Conservation (phyloP, 495 filamentous ascomycete species). For the Talaromyces nanjingensis region DNA sequence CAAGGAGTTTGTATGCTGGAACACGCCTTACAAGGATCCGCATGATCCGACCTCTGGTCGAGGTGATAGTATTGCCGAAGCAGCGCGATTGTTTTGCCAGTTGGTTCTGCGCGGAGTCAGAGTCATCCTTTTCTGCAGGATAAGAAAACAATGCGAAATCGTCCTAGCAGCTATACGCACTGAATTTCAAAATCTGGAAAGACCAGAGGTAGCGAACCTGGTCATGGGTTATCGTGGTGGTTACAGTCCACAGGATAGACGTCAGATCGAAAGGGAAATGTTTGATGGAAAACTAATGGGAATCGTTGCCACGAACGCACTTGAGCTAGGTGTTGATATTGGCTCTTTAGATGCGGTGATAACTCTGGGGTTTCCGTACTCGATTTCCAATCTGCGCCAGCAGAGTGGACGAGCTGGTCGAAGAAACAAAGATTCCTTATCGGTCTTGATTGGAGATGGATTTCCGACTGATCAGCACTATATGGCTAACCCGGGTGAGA, state of each 20-base stretch:
- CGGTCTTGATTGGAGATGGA: slow-evolving; percentile 83
- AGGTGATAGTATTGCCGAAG: slow-evolving; percentile 74
- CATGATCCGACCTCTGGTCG: slow-evolving; percentile 79
- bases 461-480: slow-evolving; percentile 93
- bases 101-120: slow-evolving; percentile 82
- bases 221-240: slow-evolving; percentile 97
- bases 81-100: slow-evolving; percentile 83
- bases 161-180: slow-evolving; percentile 72
- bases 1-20: slow-evolving; percentile 98
- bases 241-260: slow-evolving; percentile 89
- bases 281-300: slow-evolving; percentile 91
- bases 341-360: slow-evolving; percentile 91
- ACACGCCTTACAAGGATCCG: slow-evolving; percentile 91
- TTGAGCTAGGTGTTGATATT: slow-evolving; percentile 94
- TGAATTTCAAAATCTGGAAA: slow-evolving; percentile 65
- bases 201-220: slow-evolving; percentile 63
- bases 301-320: slow-evolving; percentile 86
- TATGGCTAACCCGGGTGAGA: slow-evolving; percentile 93
- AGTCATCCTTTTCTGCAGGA: slow-evolving; percentile 88
- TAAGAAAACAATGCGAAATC: slow-evolving; percentile 81
- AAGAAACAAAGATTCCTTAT: slow-evolving; percentile 89
- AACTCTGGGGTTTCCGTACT: slow-evolving; percentile 90
- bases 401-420: slow-evolving; percentile 92
- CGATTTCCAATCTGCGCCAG: slow-evolving; percentile 87
- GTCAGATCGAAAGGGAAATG: slow-evolving; percentile 91